Evolutionary conservation across 2,329 filamentous ascomycete genomes (phyloP).

Genomic region (Aspergillus unguis): DNA sequence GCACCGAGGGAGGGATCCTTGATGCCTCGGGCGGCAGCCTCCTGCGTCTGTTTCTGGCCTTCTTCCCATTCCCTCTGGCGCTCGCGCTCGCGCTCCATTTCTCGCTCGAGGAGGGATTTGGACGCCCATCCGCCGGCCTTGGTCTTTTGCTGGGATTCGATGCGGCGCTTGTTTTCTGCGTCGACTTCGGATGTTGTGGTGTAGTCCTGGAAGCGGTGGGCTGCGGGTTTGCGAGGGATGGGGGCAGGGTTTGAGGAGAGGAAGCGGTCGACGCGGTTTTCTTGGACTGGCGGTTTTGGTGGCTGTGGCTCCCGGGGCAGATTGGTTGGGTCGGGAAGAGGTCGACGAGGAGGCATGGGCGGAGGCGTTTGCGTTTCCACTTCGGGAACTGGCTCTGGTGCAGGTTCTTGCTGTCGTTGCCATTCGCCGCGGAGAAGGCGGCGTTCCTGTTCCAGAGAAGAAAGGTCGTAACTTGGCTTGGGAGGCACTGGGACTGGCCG

Average conservation of each 20-base stretch:
- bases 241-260: constrained; percentile 55
- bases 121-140: constrained; percentile 59
- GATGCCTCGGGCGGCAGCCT: constrained; percentile 43
- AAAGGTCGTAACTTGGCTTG: constrained; percentile 51
- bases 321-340: constrained; percentile 47
- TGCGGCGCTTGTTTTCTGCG: constrained; percentile 53
- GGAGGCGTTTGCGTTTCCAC: background rate
- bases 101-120: constrained; percentile 62
- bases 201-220: constrained; percentile 45
- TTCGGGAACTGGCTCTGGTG: constrained; percentile 8
- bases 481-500: constrained; percentile 32
- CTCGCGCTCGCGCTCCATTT: constrained; percentile 65
- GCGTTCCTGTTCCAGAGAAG: constrained; percentile 60
- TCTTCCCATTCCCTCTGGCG: constrained; percentile 65
- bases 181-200: constrained; percentile 55
- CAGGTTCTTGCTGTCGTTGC: constrained; percentile 41
- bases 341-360: constrained; percentile 23
- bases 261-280: constrained; percentile 54
- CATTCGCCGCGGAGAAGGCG: constrained; percentile 58
- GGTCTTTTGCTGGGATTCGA: constrained; percentile 55
- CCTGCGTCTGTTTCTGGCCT: constrained; percentile 51
- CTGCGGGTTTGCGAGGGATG: constrained; percentile 32
- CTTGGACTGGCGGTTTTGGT: constrained; percentile 20
- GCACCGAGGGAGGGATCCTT: constrained; percentile 44
- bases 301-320: constrained; percentile 25